Base-by-base conservation (phyloP, 345 rosid species). In the Gossypium australe region DNA sequence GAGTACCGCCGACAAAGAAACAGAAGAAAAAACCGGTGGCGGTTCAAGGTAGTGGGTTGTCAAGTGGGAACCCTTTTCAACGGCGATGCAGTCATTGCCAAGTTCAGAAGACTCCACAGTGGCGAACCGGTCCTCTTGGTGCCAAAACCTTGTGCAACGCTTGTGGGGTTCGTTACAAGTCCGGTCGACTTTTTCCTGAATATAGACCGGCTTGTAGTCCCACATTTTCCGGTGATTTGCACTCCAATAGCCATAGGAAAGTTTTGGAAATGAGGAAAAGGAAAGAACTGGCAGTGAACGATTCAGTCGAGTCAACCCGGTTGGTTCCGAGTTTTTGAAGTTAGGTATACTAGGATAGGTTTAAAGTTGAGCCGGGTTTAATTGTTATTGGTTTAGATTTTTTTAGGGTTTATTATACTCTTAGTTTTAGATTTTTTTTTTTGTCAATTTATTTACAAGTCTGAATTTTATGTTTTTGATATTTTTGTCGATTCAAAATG, bases 171-270 rank as follows among this genome's bases (percentile, higher is more conserved):
- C 84, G 91, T 20, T 87, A 62, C 22, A 87, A 87, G 71, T 85
- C 91, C 49, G 91, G 91, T 41, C 85, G 91, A 74, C 91, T 87
- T 8, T 84, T 82, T 9, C 89, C 91, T 0, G 91, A 87, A 66
- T 87, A 87, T 57, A 78, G 91, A 70, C 91, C 91, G 70, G 91
- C 91, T 20, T 84, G 91, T 70, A 87, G 91, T 64, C 91, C 91
- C 0, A 85, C 87, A 0, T 87, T 87, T 72, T 82, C 89, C 2
- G 66, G 69, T 13, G 83, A 84, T 0, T 2, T 78, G 44, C 89
- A 87, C 78, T 87, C 91, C 12, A 87, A 85, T 34, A 87, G 85
- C 65, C 91, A 87, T 65, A 69, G 91, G 63, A 85, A 81, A 76
- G 91, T 87, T 55, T 3, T 87, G 58, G 91, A 87, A 75, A 84